Evolutionary conservation across 371 early-diverging fungal species (phyloP).

Genomic region (Mucor ambiguus): DNA sequence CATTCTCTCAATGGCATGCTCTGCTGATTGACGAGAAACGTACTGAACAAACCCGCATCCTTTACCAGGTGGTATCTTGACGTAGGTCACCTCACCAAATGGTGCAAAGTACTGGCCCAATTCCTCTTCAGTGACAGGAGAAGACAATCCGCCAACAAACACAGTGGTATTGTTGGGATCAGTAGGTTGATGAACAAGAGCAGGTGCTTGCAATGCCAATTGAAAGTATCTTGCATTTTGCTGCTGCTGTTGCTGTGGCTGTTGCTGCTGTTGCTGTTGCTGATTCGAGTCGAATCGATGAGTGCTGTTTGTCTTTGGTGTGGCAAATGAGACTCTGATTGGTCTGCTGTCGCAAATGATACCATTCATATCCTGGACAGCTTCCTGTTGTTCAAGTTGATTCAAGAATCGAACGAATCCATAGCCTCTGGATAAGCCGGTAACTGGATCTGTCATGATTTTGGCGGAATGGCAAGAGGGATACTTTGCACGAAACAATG

Average conservation of each 20-base stretch:
- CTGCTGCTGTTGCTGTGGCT: background rate
- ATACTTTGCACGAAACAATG: constrained; percentile 59
- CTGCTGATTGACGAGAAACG: constrained; percentile 79
- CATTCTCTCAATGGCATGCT: constrained; percentile 86
- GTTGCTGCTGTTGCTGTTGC: constrained; percentile 9
- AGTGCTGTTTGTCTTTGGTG: constrained; percentile 65
- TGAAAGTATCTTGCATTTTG: constrained; percentile 26
- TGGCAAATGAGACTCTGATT: constrained; percentile 83
- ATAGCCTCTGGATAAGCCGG: constrained; percentile 74
- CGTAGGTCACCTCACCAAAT: constrained; percentile 88
- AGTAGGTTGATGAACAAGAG: constrained; percentile 45
- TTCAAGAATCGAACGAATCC: constrained; percentile 80
- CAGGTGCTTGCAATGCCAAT: constrained; percentile 44
- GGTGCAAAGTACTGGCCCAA: constrained; percentile 74
- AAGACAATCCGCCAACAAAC: constrained; percentile 89
- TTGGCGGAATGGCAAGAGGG: constrained; percentile 75
- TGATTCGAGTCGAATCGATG: constrained; percentile 9
- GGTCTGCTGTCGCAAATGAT: constrained; percentile 66
- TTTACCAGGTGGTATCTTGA: constrained; percentile 92
- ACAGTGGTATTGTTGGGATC: constrained; percentile 95
- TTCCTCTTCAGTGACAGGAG: constrained; percentile 83
- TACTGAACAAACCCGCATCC: constrained; percentile 95
- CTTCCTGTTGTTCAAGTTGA: constrained; percentile 74
- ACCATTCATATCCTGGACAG: constrained; percentile 79
- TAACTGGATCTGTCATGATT: constrained; percentile 74